Evolutionary conservation across 441 rosid genomes (phyloP).

Genomic region (Breynia disticha): DNA sequence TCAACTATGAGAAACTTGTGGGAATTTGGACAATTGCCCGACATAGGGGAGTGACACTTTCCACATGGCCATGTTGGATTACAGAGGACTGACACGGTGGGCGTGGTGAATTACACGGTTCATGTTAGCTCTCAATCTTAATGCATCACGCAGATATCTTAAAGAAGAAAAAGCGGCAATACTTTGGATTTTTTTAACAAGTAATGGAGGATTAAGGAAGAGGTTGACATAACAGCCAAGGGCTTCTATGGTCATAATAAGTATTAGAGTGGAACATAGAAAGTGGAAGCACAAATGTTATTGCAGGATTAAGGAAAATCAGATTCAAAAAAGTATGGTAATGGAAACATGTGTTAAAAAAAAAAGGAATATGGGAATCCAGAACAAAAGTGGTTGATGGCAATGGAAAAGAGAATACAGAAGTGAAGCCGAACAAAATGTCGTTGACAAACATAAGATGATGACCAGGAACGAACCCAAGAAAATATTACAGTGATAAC

Average conservation of each 20-base stretch:
- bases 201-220: slow-evolving; percentile 49
- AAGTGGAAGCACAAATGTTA: slow-evolving; percentile 15
- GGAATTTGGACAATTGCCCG: too few relatives aligned
- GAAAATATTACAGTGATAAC: too few relatives aligned
- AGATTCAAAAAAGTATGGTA: slow-evolving; percentile 21
- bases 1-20: too few relatives aligned
- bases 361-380: slow-evolving; percentile 45
- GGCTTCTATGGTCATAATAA: slow-evolving; percentile 27
- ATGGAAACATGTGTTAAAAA: slow-evolving; percentile 25
- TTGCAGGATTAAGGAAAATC: slow-evolving; percentile 15
- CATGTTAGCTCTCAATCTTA: slow-evolving; percentile 16
- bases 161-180: slow-evolving; percentile 42
- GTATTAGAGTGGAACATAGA: slow-evolving; percentile 20
- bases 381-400: slow-evolving; percentile 40
- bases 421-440: slow-evolving; percentile 28
- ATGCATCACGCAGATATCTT: slow-evolving; percentile 22
- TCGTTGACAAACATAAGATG: slow-evolving; percentile 17
- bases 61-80: too few relatives aligned
- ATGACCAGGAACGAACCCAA: too few relatives aligned
- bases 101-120: too few relatives aligned
- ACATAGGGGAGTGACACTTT: too few relatives aligned
- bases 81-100: too few relatives aligned
- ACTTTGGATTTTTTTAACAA: slow-evolving; percentile 62
- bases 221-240: slow-evolving; percentile 61
- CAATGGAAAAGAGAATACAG: slow-evolving; percentile 51